phyloP scores from a whole-genome alignment of 805 yeast genomes.

The Yarrowia porcina region DNA sequence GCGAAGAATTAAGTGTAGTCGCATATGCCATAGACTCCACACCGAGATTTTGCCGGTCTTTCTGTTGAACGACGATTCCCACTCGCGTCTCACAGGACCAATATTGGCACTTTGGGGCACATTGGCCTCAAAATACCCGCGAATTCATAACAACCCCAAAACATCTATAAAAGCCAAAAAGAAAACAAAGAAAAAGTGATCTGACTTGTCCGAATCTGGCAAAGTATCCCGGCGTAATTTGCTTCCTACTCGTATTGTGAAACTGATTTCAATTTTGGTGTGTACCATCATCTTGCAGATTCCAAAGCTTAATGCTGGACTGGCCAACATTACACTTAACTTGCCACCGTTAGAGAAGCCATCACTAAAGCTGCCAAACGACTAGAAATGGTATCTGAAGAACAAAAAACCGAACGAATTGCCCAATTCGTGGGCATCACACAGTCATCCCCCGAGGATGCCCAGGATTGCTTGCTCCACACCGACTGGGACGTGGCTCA shows the following conservation, averaged over 20 bases:
- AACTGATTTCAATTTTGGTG: background rate
- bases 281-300: background rate
- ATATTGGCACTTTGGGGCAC: background rate
- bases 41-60: no score
- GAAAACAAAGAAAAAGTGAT: no score
- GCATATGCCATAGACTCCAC: no score
- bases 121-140: background rate
- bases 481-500: slow-evolving; percentile 37
- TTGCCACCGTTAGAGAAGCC: slow-evolving; percentile 10
- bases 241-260: background rate
- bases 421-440: slow-evolving; percentile 42
- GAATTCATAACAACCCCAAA: no score
- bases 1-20: no score
- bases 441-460: slow-evolving; percentile 41
- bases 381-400: slow-evolving; percentile 25
- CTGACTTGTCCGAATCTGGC: no score
- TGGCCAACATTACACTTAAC: slow-evolving; percentile 14
- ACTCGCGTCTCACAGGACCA: no score
- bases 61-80: no score
- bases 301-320: background rate
- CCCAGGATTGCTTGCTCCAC: slow-evolving; percentile 41
- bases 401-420: slow-evolving; percentile 29
- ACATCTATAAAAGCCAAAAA: no score
- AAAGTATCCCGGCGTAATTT: background rate
- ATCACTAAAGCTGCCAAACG: background rate